Evolutionary conservation across 148 eudicot species (phyloP), one percentile per base, ranked within the genome.

Genomic region (Amaranthus hypochondriacus): DNA sequence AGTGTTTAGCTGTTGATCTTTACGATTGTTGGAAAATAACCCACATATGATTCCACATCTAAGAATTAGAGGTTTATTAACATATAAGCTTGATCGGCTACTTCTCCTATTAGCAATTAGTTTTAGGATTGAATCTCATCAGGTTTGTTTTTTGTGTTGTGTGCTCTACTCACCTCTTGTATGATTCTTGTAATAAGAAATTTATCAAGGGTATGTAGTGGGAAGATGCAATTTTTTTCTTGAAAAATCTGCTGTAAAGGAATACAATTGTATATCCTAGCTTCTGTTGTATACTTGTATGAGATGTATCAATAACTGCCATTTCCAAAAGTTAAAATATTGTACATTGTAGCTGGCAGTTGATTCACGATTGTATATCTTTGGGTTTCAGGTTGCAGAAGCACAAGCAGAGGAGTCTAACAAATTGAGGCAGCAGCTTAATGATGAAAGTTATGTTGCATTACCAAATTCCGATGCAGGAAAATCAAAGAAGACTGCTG

Each of bases 401-500:
- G 97, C 89, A 48, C 98, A 85, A 77, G 80, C 88, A 0, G 90
- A 87, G 79, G 92, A 90, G 83, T 88, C 90, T 63, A 78, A 73
- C 73, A 83, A 71, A 70, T 86, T 90, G 93, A 84, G 87, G 46
- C 88, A 86, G 77, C 83, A 66, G 62, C 87, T 95, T 18, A 82
- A 73, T 62, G 97, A 91, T 73, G 90, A 89, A 80, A 89, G 80
- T 62, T 87, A 89, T 49, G 77, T 83, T 48, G 82, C 81, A 47
- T 69, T 78, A 18, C 43, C 87, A 67, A 78, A 74, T 56, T 21
- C 84, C 71, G 81, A 83, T 55, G 62, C 72, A 39, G 86, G 73
- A 81, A 73, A 77, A 21, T 75, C 91, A 14, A 89, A 86, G 73
- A 92, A 87, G 78, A 82, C 93, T 0, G 85, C 96, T 28, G 92